These are phyloP conservation scores for Grosmannia clavigera DNA, from an alignment of 2,329 filamentous ascomycete genomes.

Conservation along the genomic window DNA sequence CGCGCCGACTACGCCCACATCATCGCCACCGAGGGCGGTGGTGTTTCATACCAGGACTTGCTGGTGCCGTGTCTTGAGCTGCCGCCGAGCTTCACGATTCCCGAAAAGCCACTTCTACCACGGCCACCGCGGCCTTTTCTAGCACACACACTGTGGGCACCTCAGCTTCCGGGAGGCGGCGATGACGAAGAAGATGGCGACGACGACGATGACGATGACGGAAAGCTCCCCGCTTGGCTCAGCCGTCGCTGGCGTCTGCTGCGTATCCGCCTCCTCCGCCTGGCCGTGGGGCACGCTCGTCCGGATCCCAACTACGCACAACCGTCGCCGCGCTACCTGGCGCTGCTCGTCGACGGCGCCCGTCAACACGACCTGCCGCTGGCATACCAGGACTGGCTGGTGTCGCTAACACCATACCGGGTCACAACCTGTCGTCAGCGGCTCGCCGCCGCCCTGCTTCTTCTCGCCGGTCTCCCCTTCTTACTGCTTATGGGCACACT, in stretches of 20 bases:
- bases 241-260: conserved; percentile 25
- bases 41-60: conserved; percentile 73
- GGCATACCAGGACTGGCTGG: conserved; percentile 66
- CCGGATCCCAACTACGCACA: conserved; percentile 64
- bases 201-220: conserved; percentile 10
- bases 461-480: conserved; percentile 44
- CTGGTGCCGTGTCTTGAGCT: conserved; percentile 66
- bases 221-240: conserved; percentile 7
- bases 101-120: conserved; percentile 48
- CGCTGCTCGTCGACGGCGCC: conserved; percentile 67
- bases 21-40: conserved; percentile 81
- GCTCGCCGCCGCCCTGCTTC: conserved; percentile 52
- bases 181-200: conserved; percentile 9
- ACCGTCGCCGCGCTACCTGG: conserved; percentile 71
- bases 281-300: conserved; percentile 36
- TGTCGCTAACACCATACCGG: conserved; percentile 55
- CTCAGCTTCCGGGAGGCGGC: conserved; percentile 29
- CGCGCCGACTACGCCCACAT: conserved; percentile 70
- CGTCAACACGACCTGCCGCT: conserved; percentile 66
- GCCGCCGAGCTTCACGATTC: conserved; percentile 41
- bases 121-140: conserved; percentile 53
- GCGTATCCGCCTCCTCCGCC: conserved; percentile 22
- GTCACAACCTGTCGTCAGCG: conserved; percentile 55
- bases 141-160: conserved; percentile 74
- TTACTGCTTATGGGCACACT: conserved; percentile 38